These are phyloP conservation scores for Phytophthora quininea DNA, from an alignment of 352 stramenopile species.

Conservation along the genomic window DNA sequence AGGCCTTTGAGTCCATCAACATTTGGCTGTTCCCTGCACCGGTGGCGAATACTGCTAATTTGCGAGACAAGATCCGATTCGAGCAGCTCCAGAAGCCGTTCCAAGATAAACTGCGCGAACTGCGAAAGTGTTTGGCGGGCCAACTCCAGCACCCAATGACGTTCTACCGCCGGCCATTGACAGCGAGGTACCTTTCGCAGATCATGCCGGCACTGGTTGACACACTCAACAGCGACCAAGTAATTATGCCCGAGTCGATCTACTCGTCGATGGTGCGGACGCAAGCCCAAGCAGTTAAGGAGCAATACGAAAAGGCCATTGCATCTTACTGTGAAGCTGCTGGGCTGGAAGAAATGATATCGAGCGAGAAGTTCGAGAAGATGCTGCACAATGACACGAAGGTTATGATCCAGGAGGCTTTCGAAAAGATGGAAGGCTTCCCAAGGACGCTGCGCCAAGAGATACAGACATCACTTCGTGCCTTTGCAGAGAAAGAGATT, in stretches of 20 bases:
- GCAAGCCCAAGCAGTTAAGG: conserved; percentile 68
- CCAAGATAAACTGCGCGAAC: conserved; percentile 74
- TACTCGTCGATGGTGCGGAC: conserved; percentile 87
- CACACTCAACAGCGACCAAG: conserved; percentile 84
- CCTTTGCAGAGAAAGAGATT: conserved; percentile 73
- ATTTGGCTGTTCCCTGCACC: conserved; percentile 88
- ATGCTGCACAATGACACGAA: conserved; percentile 60
- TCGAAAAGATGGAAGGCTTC: conserved; percentile 53
- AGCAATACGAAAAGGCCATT: conserved; percentile 69
- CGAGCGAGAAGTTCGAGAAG: conserved; percentile 61
- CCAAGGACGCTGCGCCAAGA: conserved; percentile 66
- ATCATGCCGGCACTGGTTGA: conserved; percentile 82
- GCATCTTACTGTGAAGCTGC: conserved; percentile 68
- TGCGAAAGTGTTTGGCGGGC: conserved; percentile 71
- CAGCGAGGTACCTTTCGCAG: conserved; percentile 69
- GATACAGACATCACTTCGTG: conserved; percentile 52
- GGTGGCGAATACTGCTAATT: conserved; percentile 76
- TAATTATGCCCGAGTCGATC: conserved; percentile 91
- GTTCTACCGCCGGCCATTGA: conserved; percentile 79
- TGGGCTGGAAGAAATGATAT: conserved; percentile 62
- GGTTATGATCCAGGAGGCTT: conserved; percentile 60
- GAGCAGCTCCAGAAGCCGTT: conserved; percentile 82
- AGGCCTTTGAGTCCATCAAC: conserved; percentile 87
- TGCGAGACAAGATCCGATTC: conserved; percentile 86
- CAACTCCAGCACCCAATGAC: conserved; percentile 78